These are phyloP conservation scores for Hygrocybe punicea DNA, from an alignment of 768 basidiomycete genomes.

Conservation along the genomic window DNA sequence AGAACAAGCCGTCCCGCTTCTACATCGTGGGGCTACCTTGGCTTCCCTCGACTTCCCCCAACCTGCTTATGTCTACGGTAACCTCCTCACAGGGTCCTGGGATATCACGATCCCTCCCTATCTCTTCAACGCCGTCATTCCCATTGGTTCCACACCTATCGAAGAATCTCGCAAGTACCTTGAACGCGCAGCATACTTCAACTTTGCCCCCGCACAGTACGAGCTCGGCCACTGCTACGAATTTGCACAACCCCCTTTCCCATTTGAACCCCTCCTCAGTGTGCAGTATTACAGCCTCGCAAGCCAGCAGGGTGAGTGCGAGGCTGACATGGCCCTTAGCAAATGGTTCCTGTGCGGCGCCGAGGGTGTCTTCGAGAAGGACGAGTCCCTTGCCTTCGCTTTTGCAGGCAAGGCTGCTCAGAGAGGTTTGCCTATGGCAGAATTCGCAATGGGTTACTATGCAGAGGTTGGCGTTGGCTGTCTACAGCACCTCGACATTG, in stretches of 20 bases:
- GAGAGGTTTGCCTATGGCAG: conserved; percentile 74
- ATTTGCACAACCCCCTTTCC: conserved; percentile 79
- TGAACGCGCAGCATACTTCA: conserved; percentile 80
- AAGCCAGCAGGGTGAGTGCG: conserved; percentile 79
- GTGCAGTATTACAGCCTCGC: conserved; percentile 89
- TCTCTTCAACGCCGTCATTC: conserved; percentile 53
- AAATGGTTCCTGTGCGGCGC: conserved; percentile 96
- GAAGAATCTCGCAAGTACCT: conserved; percentile 73
- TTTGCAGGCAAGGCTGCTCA: conserved; percentile 86
- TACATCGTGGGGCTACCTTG: conserved; percentile 73
- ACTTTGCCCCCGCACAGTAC: conserved; percentile 84
- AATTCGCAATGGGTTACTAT: conserved; percentile 97
- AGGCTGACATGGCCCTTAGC: conserved; percentile 94
- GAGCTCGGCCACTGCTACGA: conserved; percentile 92
- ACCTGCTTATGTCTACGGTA: conserved; percentile 84
- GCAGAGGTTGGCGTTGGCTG: conserved; percentile 89
- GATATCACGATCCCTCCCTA: conserved; percentile 50
- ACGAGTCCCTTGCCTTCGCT: conserved; percentile 77
- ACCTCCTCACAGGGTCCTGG: conserved; percentile 79
- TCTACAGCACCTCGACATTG: conserved; percentile 54
- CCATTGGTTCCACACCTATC: conserved; percentile 44
- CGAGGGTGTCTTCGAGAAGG: conserved; percentile 70
- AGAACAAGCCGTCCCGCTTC: conserved; percentile 60
- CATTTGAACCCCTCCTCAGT: conserved; percentile 82
- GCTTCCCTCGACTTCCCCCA: conserved; percentile 77